Evolutionary conservation across 1,139 yeast genomes (phyloP).

Genomic region (Sugiyamaella castrensis): DNA sequence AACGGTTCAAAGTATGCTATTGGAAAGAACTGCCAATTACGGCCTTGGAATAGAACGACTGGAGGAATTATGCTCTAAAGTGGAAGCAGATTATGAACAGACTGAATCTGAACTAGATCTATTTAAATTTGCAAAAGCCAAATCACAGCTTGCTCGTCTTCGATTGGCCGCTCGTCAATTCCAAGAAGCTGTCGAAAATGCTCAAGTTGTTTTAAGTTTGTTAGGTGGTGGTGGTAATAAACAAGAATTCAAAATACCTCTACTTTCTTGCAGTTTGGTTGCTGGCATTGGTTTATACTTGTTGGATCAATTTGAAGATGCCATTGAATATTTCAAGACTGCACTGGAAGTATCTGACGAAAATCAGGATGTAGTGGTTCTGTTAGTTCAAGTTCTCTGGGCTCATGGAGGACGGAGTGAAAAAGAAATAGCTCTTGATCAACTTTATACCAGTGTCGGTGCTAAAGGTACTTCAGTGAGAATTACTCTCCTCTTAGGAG

Average conservation of each 20-base stretch:
- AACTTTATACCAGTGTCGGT: conserved; percentile 52
- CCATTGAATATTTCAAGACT: conserved; percentile 63
- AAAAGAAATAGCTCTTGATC: conserved; percentile 69
- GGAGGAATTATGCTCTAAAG: conserved; percentile 44
- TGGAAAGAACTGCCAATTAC: conserved; percentile 71
- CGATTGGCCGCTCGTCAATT: conserved; percentile 58
- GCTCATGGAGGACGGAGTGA: conserved; percentile 62
- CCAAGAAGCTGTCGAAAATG: conserved; percentile 57
- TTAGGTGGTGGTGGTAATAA: conserved; percentile 44
- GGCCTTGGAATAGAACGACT: conserved; percentile 52
- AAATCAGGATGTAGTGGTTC: conserved; percentile 60
- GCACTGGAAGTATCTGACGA: conserved; percentile 56
- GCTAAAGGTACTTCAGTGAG: conserved; percentile 56
- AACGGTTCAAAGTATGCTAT: conserved; percentile 42
- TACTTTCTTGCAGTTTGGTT: conserved; percentile 62
- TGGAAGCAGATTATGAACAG: conserved; percentile 60
- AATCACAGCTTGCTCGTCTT: conserved; percentile 68
- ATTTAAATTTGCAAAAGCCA: conserved; percentile 54
- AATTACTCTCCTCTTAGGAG: conserved; percentile 73
- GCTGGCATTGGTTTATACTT: conserved; percentile 71
- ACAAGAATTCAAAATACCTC: conserved; percentile 33
- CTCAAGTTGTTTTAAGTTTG: conserved; percentile 56
- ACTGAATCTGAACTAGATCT: conserved; percentile 50
- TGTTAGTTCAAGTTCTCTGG: conserved; percentile 76
- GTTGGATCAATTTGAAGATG: conserved; percentile 54